Evolutionary conservation across 805 yeast genomes (phyloP), one percentile per base, ranked within the genome.

Genomic region (Lachancea quebecensis): DNA sequence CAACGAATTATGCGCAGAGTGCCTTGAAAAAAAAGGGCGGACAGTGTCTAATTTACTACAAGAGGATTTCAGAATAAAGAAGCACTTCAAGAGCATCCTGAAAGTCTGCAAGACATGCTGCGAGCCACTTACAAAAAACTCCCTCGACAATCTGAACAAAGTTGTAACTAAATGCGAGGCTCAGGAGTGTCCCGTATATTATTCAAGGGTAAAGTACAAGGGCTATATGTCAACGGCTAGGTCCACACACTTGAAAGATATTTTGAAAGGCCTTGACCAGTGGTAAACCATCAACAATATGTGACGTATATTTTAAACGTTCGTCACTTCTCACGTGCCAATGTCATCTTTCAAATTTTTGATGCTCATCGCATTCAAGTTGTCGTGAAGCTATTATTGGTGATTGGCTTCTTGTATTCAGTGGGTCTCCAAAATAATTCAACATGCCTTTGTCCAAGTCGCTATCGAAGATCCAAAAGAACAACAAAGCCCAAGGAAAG

Each of bases 151-250:
- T 2, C 54, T 62, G n/a, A 64, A 59, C 4, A 58, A 64, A 1
- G 60, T 66, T 1, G 51, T 65, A 1, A 28, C 28, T 12, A 45
- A 54, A 1, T 86, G 95, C 57, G 65, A 62, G 6, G 82, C 86
- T 38, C 73, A 72, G 31, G 88, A 81, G 54, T 86, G 95, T 57
- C 72, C 80, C 0, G 66, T 80, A 0, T 85, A 72, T 56, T 85
- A 72, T 55, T 68, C 76, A 7, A 69, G 80, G 40, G 65, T 74
- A 10, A 75, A 77, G 53, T 65, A 72, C 2, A 44, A 49, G 3
- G 64, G 61, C 31, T 65, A 60, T 35, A 44, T 69, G 15, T 43
- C 46, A 11, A 56, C 59, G 35, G 41, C 49, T 9, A 56, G 51
- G 18, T 35, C 49, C 6, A 31, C 17, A 17, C 46, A 39, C 12